A percentile compares a stretch with the other conserved stretches of the same genome.
Conservation (phyloP, 2,329 filamentous ascomycete genomes). For the Trichoderma cornu-damae region DNA sequence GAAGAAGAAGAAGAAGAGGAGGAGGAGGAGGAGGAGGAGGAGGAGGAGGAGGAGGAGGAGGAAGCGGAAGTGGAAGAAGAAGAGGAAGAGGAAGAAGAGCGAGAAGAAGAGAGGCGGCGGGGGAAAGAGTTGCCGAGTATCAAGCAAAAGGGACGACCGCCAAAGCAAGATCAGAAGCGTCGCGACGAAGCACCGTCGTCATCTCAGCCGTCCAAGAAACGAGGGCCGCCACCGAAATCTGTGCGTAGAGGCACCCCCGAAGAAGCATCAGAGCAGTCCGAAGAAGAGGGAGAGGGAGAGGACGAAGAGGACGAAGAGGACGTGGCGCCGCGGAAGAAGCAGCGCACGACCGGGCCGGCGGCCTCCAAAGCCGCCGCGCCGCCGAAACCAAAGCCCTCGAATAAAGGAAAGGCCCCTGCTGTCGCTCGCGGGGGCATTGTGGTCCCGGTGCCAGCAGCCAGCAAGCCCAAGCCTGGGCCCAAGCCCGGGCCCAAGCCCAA, state of each 20-base stretch:
- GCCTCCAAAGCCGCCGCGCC: constrained; percentile 26
- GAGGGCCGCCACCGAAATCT: not conserved
- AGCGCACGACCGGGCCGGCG: constrained; percentile 25
- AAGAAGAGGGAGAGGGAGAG: constrained; percentile 21
- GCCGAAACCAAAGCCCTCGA: constrained; percentile 18
- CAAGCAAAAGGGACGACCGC: constrained; percentile 21
- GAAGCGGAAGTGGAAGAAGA: constrained; percentile 19
- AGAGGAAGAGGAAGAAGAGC: constrained; percentile 10
- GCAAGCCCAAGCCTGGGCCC: constrained; percentile 18
- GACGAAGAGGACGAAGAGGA: constrained; percentile 26
- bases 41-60: constrained; percentile 9
- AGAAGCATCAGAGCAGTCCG: constrained; percentile 1
- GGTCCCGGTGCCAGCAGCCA: not conserved
- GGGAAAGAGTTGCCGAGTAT: constrained; percentile 6
- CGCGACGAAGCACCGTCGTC: not conserved
- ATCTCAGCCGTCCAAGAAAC: not conserved
- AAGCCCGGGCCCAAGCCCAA: too few species aligned
- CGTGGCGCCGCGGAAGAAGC: constrained; percentile 26
- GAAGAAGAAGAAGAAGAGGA: constrained; percentile 19
- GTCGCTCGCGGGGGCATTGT: not conserved
- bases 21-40: constrained; percentile 3
- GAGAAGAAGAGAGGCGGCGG: constrained; percentile 13
- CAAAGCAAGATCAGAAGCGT: constrained; percentile 16
- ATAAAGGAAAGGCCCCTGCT: constrained; percentile 12
- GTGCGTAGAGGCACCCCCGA: not conserved